phyloP scores from a whole-genome alignment of 768 basidiomycete genomes.

The Kwoniella mangroviensis region DNA sequence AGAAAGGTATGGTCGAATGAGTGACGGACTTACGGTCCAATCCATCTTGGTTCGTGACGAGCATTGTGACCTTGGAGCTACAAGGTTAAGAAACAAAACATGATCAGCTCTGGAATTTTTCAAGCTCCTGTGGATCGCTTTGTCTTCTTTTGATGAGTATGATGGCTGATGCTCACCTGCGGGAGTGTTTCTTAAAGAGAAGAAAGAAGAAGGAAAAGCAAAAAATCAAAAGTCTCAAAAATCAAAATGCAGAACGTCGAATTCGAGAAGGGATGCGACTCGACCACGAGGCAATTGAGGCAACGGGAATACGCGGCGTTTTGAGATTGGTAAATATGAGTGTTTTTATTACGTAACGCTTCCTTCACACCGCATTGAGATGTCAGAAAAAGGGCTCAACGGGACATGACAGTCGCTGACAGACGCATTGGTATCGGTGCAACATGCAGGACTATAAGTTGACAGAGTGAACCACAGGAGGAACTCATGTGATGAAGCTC shows the following conservation, averaged over 20 bases:
- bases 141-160: background rate
- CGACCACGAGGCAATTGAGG: conserved; percentile 5
- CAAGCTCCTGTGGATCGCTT: background rate
- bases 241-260: conserved; percentile 13
- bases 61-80: conserved; percentile 59
- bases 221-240: conserved; percentile 3
- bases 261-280: background rate
- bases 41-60: conserved; percentile 48
- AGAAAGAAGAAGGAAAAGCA: conserved; percentile 17
- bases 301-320: conserved; percentile 24
- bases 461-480: no score
- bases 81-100: background rate
- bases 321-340: background rate
- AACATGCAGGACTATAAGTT: no score
- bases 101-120: background rate
- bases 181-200: conserved; percentile 6
- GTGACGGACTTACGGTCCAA: conserved; percentile 12
- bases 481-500: no score
- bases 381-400: no score
- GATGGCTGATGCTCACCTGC: conserved; percentile 20
- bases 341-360: background rate
- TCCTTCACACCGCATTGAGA: background rate
- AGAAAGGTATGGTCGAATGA: background rate
- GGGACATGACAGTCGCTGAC: no score
- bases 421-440: no score